Base-by-base conservation (phyloP, 371 early-diverging fungal genomes). In the Saksenaea vasiformis region DNA sequence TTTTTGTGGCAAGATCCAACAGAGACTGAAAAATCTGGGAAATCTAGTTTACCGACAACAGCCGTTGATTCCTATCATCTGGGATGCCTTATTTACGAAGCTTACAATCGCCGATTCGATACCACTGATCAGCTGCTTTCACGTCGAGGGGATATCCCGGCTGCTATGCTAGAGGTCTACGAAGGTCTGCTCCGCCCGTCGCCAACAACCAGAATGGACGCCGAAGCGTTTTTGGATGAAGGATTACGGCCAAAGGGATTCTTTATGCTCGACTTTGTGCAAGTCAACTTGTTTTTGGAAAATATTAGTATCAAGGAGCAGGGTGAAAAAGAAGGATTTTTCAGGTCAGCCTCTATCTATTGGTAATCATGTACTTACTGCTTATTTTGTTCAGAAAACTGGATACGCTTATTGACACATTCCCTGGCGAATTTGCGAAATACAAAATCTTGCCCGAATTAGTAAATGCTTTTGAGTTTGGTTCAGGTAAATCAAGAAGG, bases 361-460 rank as follows among this genome's bases (percentile, higher is more conserved):
- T 28, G 17, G n/a, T 27, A 35, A 43, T 17, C 39, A n/a, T 17
- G 17, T 53, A 44, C 53, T 62, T 67, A 56, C 62, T 47, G 3
- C 22, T 47, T 22, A 7, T 22, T 62, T 43, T 43, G 65, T 59
- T 36, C 54, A 88, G 82, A 60, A 79, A 85, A 24, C 62, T 93
- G 55, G 85, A 85, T 60, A 62, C 57, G 3, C 67, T 69, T 5
- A 80, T 95, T 19, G 90, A 89, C 22, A 78, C 81, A 9, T 93
- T 93, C 63, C 97, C 97, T 14, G 67, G 73, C n/a, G 87, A 89
- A 31, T 96, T 94, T 72, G 85, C 89, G 61, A 90, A 89, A 60
- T 86, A 92, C 84, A 98, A 97, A 76, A 80, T 94, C 38, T 71
- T 94, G 64, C 98, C 98, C 0, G 96, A 95, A 70, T 82, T 98